Conservation (phyloP, 441 rosid genomes). For the Adansonia gregorii region DNA sequence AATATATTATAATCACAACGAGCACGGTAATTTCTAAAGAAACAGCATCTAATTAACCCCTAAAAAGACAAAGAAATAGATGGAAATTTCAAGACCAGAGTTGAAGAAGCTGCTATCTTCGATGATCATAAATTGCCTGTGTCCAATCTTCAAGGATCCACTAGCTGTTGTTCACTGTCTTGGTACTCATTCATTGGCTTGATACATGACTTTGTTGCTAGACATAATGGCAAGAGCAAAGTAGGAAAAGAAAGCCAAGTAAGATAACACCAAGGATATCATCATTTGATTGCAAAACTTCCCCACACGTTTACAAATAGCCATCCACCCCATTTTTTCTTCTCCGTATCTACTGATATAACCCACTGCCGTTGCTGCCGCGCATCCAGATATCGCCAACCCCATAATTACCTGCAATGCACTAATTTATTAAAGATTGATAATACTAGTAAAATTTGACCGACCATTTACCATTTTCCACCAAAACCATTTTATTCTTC, state of each 20-base stretch:
- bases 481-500: background rate
- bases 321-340: conserved; percentile 45
- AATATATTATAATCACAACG: background rate
- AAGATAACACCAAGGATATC: conserved; percentile 47
- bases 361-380: conserved; percentile 59
- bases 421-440: background rate
- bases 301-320: conserved; percentile 42
- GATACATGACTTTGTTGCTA: conserved; percentile 37
- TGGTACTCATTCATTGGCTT: conserved; percentile 8
- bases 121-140: background rate
- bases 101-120: background rate
- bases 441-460: background rate
- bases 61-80: background rate
- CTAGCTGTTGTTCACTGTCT: background rate
- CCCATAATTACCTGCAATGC: conserved; percentile 53
- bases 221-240: conserved; percentile 42
- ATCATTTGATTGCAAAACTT: conserved; percentile 49
- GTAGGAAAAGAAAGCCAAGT: conserved; percentile 53
- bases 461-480: background rate
- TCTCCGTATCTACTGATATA: conserved; percentile 52
- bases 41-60: background rate
- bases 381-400: conserved; percentile 55
- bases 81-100: background rate
- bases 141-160: background rate
- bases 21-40: background rate